A percentile compares a stretch with the other conserved stretches of the same genome.
Conservation (phyloP, 2,329 filamentous ascomycete species). For the Epichloe coenophiala region DNA sequence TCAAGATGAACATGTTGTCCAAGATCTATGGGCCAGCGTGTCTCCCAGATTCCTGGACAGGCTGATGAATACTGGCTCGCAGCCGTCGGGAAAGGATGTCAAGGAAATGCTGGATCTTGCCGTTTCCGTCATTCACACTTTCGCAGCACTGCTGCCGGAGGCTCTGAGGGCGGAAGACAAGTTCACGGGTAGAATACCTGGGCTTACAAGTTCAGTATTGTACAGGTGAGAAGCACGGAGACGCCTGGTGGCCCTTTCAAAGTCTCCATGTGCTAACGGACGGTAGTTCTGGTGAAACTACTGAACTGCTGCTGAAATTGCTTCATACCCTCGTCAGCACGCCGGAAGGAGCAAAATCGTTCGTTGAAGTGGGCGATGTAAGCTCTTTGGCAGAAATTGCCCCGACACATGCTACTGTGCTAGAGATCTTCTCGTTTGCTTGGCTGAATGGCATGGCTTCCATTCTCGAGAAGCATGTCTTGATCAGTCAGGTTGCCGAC, state of each 20-base stretch:
- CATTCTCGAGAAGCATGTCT: slow-evolving; percentile 15
- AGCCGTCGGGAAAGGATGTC: slow-evolving; percentile 28
- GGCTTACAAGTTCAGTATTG: slow-evolving; percentile 38
- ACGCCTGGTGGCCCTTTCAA: no score
- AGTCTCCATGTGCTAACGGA: no score
- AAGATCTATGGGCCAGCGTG: slow-evolving; percentile 44
- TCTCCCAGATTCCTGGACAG: slow-evolving; percentile 51
- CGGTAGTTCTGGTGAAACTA: slow-evolving; percentile 34
- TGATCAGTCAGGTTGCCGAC: slow-evolving; percentile 29
- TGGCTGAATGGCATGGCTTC: slow-evolving; percentile 37
- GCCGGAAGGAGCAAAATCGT: slow-evolving; percentile 32
- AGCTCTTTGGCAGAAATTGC: slow-evolving; percentile 44
- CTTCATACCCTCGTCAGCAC: slow-evolving; percentile 42
- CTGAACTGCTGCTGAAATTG: slow-evolving; percentile 39
- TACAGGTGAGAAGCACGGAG: slow-evolving; percentile 28
- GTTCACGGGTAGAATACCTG: slow-evolving; percentile 38
- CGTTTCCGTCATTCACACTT: slow-evolving; percentile 49
- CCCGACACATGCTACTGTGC: slow-evolving; percentile 35
- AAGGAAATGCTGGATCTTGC: slow-evolving; percentile 50
- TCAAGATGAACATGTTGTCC: slow-evolving; percentile 30
- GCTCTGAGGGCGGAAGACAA: slow-evolving; percentile 28
- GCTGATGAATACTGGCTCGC: slow-evolving; percentile 41
- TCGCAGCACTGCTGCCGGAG: slow-evolving; percentile 42
- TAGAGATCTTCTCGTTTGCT: slow-evolving; percentile 42
- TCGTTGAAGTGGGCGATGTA: slow-evolving; percentile 37